These are phyloP conservation scores for Pezizomycotina sp. DNA, from an alignment of 2,329 filamentous ascomycete species.

Conservation along the genomic window DNA sequence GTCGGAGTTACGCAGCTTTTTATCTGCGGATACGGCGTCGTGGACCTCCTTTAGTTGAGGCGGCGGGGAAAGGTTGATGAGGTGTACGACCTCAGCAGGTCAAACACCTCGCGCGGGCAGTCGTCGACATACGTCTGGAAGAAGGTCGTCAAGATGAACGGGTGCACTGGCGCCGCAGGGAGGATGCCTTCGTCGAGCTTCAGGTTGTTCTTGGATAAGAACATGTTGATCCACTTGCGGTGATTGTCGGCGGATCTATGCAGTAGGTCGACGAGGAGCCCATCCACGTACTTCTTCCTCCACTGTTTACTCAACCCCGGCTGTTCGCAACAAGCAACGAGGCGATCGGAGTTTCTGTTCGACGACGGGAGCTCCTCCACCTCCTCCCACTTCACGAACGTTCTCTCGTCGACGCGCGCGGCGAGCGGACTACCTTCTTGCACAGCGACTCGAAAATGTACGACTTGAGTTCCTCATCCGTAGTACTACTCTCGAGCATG, in stretches of 20 bases:
- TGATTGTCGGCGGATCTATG: constrained; percentile 26
- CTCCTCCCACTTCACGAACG: constrained; percentile 24
- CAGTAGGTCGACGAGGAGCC: constrained; percentile 24
- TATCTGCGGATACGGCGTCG: constrained; percentile 21
- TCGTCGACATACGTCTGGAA: constrained; percentile 15
- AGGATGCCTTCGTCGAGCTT: constrained; percentile 21
- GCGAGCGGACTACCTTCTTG: constrained; percentile 25
- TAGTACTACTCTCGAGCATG: constrained; percentile 20
- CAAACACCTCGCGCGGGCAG: constrained; percentile 20
- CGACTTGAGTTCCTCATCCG: constrained; percentile 16
- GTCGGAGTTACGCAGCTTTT: constrained; percentile 24
- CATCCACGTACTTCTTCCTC: constrained; percentile 19
- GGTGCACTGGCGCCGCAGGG: constrained; percentile 23
- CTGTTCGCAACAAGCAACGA: constrained; percentile 9
- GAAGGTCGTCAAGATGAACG: constrained; percentile 9
- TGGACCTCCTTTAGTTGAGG: constrained; percentile 23
- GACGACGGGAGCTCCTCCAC: constrained; percentile 4
- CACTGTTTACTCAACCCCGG: constrained; percentile 2
- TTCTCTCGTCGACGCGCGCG: constrained; percentile 27
- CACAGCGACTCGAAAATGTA: constrained; percentile 26
- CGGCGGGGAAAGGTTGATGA: constrained; percentile 24
- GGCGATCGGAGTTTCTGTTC: constrained; percentile 22
- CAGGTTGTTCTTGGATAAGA: constrained; percentile 26
- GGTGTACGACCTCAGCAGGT: constrained; percentile 18
- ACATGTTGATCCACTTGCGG: constrained; percentile 27